phyloP scores from a whole-genome alignment of 2,329 filamentous ascomycete genomes.

The Diaporthe citrichinensis region DNA sequence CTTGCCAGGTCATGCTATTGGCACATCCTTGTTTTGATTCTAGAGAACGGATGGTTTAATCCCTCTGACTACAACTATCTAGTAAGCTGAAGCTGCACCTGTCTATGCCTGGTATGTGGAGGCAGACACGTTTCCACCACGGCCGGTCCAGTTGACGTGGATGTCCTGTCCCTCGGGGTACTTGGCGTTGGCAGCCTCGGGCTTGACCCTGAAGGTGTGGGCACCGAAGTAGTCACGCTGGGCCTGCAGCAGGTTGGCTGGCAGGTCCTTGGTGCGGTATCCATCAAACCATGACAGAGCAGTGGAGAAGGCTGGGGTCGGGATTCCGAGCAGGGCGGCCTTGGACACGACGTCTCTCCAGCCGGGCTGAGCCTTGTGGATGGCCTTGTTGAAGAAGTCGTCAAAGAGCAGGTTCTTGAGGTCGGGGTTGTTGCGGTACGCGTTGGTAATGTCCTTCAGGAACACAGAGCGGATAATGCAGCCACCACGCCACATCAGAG shows the following conservation, averaged over 20 bases:
- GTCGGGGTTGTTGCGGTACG: constrained; percentile 93
- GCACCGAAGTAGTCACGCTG: constrained; percentile 99
- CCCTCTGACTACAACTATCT: constrained; percentile 38
- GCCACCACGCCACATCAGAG: constrained; percentile 99
- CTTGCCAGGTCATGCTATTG: constrained; percentile 34
- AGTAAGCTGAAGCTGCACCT: constrained; percentile 25
- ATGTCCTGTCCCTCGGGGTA: constrained; percentile 90
- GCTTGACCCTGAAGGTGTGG: constrained; percentile 91
- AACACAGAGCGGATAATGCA: constrained; percentile 99
- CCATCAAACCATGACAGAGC: constrained; percentile 99
- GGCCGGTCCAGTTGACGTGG: constrained; percentile 99
- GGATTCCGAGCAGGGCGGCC: constrained; percentile 93
- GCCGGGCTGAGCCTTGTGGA: constrained; percentile 93
- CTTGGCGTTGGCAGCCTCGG: constrained; percentile 80
- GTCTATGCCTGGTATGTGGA: constrained; percentile 97
- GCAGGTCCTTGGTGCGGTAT: constrained; percentile 96
- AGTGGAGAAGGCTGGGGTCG: constrained; percentile 95
- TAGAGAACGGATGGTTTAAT: constrained; percentile 29
- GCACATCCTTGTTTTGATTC: constrained; percentile 34
- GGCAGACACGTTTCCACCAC: constrained; percentile 96
- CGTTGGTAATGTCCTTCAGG: constrained; percentile 98
- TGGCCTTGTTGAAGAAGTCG: constrained; percentile 99
- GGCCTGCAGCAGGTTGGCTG: constrained; percentile 97
- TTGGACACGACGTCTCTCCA: constrained; percentile 95
- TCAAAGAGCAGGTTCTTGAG: constrained; percentile 99